Percentiles rank a stretch among this genome's conserved stretches.
These are phyloP conservation scores for Lachnellula arida DNA, from an alignment of 2,329 filamentous ascomycete genomes.

Conservation along the genomic window DNA sequence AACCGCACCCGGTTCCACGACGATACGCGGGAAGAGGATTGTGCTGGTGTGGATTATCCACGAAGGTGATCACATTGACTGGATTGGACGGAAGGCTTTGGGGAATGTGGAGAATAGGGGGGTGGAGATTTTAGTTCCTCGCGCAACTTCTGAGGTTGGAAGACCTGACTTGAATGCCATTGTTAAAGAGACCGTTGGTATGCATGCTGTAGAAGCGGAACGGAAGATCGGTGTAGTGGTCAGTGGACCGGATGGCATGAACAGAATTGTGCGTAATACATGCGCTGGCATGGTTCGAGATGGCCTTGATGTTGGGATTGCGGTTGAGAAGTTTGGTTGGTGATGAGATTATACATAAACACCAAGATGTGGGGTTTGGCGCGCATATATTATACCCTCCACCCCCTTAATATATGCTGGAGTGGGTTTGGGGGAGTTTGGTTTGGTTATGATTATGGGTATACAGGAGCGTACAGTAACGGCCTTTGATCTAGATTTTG, in stretches of 20 bases:
- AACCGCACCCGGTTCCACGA: conserved; percentile 22
- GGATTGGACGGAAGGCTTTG: conserved; percentile 48
- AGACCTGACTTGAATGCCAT: conserved; percentile 47
- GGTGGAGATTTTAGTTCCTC: conserved; percentile 48
- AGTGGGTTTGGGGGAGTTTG: no score
- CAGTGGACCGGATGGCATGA: conserved; percentile 59
- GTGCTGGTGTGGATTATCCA: conserved; percentile 57
- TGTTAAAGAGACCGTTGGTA: conserved; percentile 35
- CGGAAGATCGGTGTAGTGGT: conserved; percentile 49
- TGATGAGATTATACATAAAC: conserved; percentile 27
- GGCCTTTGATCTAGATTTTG: no score
- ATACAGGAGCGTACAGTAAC: no score
- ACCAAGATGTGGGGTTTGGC: background rate
- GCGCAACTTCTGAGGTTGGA: conserved; percentile 48
- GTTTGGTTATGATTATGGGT: no score
- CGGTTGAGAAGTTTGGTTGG: conserved; percentile 67
- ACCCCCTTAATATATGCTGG: no score
- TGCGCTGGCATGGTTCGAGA: conserved; percentile 45
- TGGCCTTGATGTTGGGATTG: conserved; percentile 47
- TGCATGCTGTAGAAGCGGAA: conserved; percentile 11
- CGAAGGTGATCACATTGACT: conserved; percentile 46
- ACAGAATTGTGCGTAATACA: conserved; percentile 54
- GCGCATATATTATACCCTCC: background rate
- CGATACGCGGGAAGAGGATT: conserved; percentile 31
- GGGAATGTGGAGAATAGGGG: conserved; percentile 46